Percentiles rank a stretch among this genome's conserved stretches.
phyloP scores from a whole-genome alignment of 2,329 filamentous ascomycete genomes.

The Neopestalotiopsis clavispora region DNA sequence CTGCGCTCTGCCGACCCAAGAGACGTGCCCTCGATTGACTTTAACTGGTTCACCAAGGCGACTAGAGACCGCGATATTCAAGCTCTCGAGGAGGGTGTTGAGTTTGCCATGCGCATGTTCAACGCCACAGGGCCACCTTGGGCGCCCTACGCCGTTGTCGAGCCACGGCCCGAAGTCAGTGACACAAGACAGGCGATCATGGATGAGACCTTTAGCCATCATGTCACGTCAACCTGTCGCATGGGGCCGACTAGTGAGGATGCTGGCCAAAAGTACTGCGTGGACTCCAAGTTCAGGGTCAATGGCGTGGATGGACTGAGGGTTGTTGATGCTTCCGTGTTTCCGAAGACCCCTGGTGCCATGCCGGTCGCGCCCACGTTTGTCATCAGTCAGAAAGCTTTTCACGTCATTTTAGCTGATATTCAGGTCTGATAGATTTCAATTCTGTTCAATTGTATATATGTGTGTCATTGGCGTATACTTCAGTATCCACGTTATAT shows the following conservation, averaged over 20 bases:
- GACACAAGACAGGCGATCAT: not conserved
- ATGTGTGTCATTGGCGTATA: no score
- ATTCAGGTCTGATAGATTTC: not conserved
- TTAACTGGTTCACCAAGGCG: conserved; percentile 22
- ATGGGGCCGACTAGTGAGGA: conserved; percentile 29
- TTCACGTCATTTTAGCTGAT: not conserved
- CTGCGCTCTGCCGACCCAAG: conserved; percentile 26
- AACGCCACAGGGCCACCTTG: conserved; percentile 37
- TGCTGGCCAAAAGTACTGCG: conserved; percentile 53
- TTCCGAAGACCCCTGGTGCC: conserved; percentile 43
- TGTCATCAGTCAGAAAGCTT: not conserved
- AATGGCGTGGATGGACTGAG: conserved; percentile 55
- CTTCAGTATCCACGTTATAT: no score
- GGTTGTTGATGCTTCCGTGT: conserved; percentile 57
- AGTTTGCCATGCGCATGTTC: conserved; percentile 48
- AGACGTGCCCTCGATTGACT: conserved; percentile 25
- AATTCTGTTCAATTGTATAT: no score
- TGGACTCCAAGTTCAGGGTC: conserved; percentile 58
- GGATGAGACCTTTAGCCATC: not conserved
- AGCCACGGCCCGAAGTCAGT: not conserved
- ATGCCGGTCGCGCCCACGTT: not conserved
- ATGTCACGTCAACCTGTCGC: not conserved
- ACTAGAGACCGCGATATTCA: conserved; percentile 24
- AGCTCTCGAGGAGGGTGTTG: conserved; percentile 26
- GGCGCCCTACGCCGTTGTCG: conserved; percentile 36